Base-by-base conservation (phyloP, 106 monocot species). In the Apostasia ramifera region DNA sequence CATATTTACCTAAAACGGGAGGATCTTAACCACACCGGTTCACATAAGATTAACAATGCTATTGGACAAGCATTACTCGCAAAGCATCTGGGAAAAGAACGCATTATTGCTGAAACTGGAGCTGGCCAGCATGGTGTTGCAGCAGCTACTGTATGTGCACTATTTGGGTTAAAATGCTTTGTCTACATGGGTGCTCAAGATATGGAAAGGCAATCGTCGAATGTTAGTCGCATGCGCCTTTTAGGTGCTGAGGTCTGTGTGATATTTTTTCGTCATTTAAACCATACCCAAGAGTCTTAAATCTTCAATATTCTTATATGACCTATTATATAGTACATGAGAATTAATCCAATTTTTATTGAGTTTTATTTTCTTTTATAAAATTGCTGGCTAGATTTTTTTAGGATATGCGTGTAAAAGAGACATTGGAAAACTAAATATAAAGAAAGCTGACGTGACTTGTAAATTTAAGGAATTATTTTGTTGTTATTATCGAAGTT, bases 61-160 rank as follows among this genome's bases (percentile, higher is more conserved):
- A 43, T 89, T 53, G 89, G 74, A 55, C 84, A 89, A 71, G 89
- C 85, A 15, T 59, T 89, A 57, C 78, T 85, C 55, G 84, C 89
- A 51, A 82, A 82, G 56, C 77, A 61, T 37, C 53, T 89, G 1
- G 82, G 82, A 6, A 89, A 82, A 74, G 80, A 85, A 65, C 80
- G 82, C 55, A 85, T 89, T 47, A 85, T 89, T 66, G 89, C 89
- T 47, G 89, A 89, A 67, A 89, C 89, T 48, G 89, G 89, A 77
- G 89, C 89, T 62, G 89, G 89, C 46, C 89, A 89, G 72, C 89
- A 89, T 78, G 89, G 89, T 66, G 89, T 89, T 69, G 89, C 89
- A 55, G 83, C 85, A 67, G 85, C 89, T 4, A 89, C 85, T 15
- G 89, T 85, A 10, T 89, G 89, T 70, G 89, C 89, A 55, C 77